A percentile compares a stretch with the other conserved stretches of the same genome.
Evolutionary conservation across 805 yeast species (phyloP).

Genomic region (Jamesozyma piceae): DNA sequence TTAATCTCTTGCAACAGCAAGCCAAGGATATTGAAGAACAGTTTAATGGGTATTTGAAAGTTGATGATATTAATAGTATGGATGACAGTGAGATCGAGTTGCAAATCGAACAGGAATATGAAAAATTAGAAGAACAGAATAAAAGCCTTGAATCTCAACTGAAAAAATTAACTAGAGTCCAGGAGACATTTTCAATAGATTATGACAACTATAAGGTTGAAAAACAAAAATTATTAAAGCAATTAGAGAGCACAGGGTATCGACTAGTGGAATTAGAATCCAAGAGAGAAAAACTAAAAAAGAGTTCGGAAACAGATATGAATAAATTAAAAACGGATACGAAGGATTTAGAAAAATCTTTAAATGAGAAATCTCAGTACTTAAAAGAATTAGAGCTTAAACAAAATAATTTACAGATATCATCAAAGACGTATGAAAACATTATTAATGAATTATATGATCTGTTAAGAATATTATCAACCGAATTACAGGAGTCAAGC

Average conservation of each 20-base stretch:
- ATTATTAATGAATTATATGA: slow-evolving; percentile 24
- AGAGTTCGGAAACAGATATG: slow-evolving; percentile 54
- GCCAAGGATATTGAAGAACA: slow-evolving; percentile 30
- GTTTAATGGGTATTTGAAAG: slow-evolving; percentile 13
- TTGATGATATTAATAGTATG: background rate
- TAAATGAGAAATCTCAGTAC: slow-evolving; percentile 33
- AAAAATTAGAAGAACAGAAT: slow-evolving; percentile 42
- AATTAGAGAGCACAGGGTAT: slow-evolving; percentile 52
- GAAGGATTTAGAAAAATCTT: slow-evolving; percentile 37
- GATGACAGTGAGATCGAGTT: background rate
- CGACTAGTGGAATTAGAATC: slow-evolving; percentile 47
- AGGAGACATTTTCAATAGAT: slow-evolving; percentile 52
- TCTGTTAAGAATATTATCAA: slow-evolving; percentile 35
- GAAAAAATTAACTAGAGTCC: slow-evolving; percentile 48
- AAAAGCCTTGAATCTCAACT: slow-evolving; percentile 51
- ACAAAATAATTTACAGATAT: slow-evolving; percentile 41
- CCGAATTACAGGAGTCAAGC: slow-evolving; percentile 36
- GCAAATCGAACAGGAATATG: slow-evolving; percentile 24
- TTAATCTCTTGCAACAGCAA: slow-evolving; percentile 30
- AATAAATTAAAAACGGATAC: slow-evolving; percentile 45
- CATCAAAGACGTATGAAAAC: slow-evolving; percentile 49
- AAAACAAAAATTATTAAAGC: slow-evolving; percentile 47
- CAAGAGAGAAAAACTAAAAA: slow-evolving; percentile 49
- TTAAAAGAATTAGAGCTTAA: slow-evolving; percentile 38
- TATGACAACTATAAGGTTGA: slow-evolving; percentile 56